Evolutionary conservation across 2,329 filamentous ascomycete species (phyloP), one percentile per base, ranked within the genome.

Genomic region (Penicillium sp.): DNA sequence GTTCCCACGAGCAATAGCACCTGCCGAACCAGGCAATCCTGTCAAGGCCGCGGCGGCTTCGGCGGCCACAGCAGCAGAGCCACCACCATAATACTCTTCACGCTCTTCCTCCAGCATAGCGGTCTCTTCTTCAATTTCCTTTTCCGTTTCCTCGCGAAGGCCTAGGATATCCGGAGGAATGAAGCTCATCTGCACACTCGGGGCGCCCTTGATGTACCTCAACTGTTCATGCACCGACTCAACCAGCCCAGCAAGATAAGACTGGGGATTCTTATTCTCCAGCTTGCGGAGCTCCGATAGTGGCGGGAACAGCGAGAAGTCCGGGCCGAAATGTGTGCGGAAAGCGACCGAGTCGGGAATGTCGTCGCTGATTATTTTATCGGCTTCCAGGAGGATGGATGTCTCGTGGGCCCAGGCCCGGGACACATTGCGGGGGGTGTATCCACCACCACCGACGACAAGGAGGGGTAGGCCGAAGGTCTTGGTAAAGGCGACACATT

Each of bases 341-440:
- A 94, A 96, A 0, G 93, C 91, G 8, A 94, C 88, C 71, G 96
- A 89, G 38, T 86, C 80, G 0, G 95, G 94, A 30, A 98, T 33
- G 12, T 89, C 13, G 87, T 85, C 19, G 74, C 86, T 81, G 65
- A 97, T 89, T 60, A 86, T 85, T 65, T 90, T 84, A 63, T 90
- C 84, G 60, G 88, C 88, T 68, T 89, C 88, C 65, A 96, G 91
- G 63, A 92, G 92, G 68, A 98, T 92, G 63, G 91, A 91, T 13
- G 95, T 99, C 80, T 99, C 95, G 79, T 96, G 94, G 26, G 93
- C 92, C 95, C 95, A 99, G 33, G 94, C 93, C 58, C 95, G 90
- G 45, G 95, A 95, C 7, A 99, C 95, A 73, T 99, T 99, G 67
- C 94, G 88, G 5, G 95, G 93, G 15, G 95, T 99, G 79, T 99